phyloP scores from a whole-genome alignment of 192 early-diverging fungal species.

The Coemansia sp. region DNA sequence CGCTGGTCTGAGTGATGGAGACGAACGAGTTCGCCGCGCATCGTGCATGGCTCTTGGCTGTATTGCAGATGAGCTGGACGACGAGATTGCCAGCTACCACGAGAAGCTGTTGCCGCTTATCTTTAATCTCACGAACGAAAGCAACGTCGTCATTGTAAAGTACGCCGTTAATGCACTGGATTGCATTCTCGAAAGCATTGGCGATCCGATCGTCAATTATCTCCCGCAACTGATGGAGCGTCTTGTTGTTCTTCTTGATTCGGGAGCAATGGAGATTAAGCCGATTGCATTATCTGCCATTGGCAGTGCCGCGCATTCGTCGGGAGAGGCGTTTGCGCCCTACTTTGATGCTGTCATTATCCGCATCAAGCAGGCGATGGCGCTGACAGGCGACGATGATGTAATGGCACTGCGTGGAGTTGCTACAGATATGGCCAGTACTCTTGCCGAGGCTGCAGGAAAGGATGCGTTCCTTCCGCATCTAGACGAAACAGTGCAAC shows the following conservation, averaged over 20 bases:
- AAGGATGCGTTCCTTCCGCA: constrained; percentile 78
- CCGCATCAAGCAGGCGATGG: constrained; percentile 73
- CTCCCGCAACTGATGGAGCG: constrained; percentile 82
- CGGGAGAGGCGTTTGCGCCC: constrained; percentile 63
- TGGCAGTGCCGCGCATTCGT: constrained; percentile 88
- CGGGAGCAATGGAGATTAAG: constrained; percentile 67
- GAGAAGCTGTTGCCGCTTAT: constrained; percentile 81
- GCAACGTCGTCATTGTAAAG: constrained; percentile 70
- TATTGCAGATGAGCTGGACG: constrained; percentile 79
- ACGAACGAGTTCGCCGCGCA: constrained; percentile 76
- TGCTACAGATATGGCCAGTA: constrained; percentile 81
- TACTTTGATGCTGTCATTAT: constrained; percentile 77
- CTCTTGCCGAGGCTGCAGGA: constrained; percentile 87
- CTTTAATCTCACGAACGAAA: constrained; percentile 81
- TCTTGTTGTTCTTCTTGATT: constrained; percentile 73
- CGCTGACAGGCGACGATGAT: constrained; percentile 70
- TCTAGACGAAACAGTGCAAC: constrained; percentile 70
- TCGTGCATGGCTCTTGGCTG: constrained; percentile 85
- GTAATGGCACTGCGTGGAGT: constrained; percentile 74
- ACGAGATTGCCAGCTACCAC: constrained; percentile 80
- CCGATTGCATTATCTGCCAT: constrained; percentile 81
- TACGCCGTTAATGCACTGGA: constrained; percentile 85
- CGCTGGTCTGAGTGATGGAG: constrained; percentile 78
- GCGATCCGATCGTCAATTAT: constrained; percentile 77
- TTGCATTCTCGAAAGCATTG: constrained; percentile 85